These are phyloP conservation scores for Blumeria graminis DNA, from an alignment of 2,329 filamentous ascomycete species.

Conservation along the genomic window DNA sequence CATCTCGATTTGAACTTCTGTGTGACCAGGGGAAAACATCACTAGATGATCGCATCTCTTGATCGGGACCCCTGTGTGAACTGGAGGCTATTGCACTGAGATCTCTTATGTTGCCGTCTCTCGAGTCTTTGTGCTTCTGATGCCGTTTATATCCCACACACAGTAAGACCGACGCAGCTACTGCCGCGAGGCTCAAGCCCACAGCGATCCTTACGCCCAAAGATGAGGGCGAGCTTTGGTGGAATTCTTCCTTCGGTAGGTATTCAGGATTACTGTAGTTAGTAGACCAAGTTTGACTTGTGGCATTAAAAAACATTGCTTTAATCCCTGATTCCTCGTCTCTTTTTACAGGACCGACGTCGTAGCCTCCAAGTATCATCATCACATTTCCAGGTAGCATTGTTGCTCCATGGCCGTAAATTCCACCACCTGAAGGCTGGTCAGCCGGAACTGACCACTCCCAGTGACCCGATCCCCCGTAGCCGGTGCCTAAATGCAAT, in stretches of 20 bases:
- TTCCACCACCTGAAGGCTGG: constrained; percentile 21
- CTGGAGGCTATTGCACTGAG: constrained; percentile 19
- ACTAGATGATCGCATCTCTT: constrained; percentile 7
- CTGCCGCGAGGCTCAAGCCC: constrained; percentile 34
- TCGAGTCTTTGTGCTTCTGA: constrained; percentile 16
- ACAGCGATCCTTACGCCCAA: constrained; percentile 32
- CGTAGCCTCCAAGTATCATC: constrained; percentile 40
- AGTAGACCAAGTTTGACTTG: constrained; percentile 31
- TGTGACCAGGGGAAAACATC: constrained; percentile 10
- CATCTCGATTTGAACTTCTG: constrained; percentile 8
- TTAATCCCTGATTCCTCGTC: constrained; percentile 16
- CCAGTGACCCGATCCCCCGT: constrained; percentile 48
- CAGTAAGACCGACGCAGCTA: constrained; percentile 23
- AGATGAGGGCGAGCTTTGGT: constrained; percentile 11
- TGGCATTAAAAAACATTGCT: constrained; percentile 33
- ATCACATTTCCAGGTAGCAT: constrained; percentile 42
- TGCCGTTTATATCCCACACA: constrained; percentile 27
- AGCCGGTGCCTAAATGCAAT: constrained; percentile 49
- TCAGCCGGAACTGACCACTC: constrained; percentile 36
- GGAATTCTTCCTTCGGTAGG: constrained; percentile 7
- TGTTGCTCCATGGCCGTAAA: constrained; percentile 39
- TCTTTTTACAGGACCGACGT: constrained; percentile 19
- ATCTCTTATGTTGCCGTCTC: constrained; percentile 30
- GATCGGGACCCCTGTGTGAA: constrained; percentile 5
- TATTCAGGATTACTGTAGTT: constrained; percentile 26